Conservation (phyloP, 2,329 filamentous ascomycete species). For the Neoarthrinium moseri region DNA sequence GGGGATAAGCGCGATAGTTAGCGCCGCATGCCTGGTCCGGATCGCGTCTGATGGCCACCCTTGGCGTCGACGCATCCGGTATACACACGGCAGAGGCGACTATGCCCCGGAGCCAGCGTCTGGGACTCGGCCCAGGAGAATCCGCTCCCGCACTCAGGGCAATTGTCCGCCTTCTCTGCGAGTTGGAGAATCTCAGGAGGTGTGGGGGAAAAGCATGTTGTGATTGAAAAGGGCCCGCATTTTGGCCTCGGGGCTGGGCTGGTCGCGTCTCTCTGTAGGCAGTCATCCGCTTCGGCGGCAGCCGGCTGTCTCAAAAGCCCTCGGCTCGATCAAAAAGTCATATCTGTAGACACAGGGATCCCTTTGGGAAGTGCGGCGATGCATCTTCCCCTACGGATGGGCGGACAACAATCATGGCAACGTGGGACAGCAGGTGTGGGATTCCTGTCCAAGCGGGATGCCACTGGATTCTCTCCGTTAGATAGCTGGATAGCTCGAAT, state of each 20-base stretch:
- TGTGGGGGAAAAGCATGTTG: constrained; percentile 25
- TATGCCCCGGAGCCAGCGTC: constrained; percentile 58
- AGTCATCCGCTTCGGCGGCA: constrained; percentile 20
- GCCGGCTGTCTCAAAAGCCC: constrained; percentile 33
- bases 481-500: constrained; percentile 32
- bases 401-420: constrained; percentile 23
- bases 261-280: constrained; percentile 47
- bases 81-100: constrained; percentile 42
- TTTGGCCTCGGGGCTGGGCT: constrained; percentile 39
- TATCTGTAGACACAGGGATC: constrained; percentile 13
- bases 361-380: neutral
- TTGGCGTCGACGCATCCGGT: too few relatives aligned
- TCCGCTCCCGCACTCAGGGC: constrained; percentile 24
- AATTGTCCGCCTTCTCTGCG: constrained; percentile 24
- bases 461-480: constrained; percentile 27
- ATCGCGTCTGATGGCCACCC: too few relatives aligned
- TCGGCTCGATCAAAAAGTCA: constrained; percentile 28
- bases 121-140: constrained; percentile 55
- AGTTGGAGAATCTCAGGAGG: constrained; percentile 20
- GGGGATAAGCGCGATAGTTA: constrained; percentile 57
- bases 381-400: constrained; percentile 2
- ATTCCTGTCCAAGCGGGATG: constrained; percentile 31
- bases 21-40: constrained; percentile 34
- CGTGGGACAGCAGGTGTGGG: constrained; percentile 30
- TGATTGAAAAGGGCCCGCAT: constrained; percentile 18